phyloP scores from a whole-genome alignment of 805 yeast species.

The Nakazawaea siamensis region DNA sequence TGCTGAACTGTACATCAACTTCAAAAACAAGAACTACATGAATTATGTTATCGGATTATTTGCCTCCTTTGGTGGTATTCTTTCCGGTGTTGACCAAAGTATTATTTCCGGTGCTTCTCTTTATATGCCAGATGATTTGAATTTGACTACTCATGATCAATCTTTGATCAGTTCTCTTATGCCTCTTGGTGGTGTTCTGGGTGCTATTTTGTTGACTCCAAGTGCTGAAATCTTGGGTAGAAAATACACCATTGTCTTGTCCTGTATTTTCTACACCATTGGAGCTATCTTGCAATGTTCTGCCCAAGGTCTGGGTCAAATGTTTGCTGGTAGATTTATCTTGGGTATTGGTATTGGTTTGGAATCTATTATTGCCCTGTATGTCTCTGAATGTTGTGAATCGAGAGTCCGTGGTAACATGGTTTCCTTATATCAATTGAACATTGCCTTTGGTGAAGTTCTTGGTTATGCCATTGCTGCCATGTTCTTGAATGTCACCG shows the following conservation, averaged over 20 bases:
- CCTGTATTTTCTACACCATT: constrained; percentile 52
- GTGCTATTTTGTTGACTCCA: constrained; percentile 53
- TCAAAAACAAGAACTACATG: constrained; percentile 37
- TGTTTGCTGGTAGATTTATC: constrained; percentile 53
- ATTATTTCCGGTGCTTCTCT: constrained; percentile 56
- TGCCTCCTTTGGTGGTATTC: constrained; percentile 56
- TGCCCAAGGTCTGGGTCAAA: constrained; percentile 31
- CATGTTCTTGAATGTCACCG: constrained; percentile 44
- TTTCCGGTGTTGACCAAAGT: constrained; percentile 63
- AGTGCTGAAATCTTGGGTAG: constrained; percentile 49
- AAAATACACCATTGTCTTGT: constrained; percentile 42
- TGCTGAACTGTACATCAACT: constrained; percentile 30
- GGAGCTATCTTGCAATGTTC: constrained; percentile 58
- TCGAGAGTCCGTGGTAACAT: constrained; percentile 49
- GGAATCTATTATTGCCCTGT: constrained; percentile 60
- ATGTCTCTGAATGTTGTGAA: constrained; percentile 55
- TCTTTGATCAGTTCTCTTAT: constrained; percentile 51
- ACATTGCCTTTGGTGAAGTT: constrained; percentile 60
- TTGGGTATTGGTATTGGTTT: constrained; percentile 61
- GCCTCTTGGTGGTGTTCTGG: constrained; percentile 67
- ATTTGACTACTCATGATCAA: constrained; percentile 30
- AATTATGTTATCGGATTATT: constrained; percentile 42
- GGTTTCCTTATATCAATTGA: constrained; percentile 56
- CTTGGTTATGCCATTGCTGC: constrained; percentile 59
- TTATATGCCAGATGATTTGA: constrained; percentile 36